Evolutionary conservation across 805 yeast species (phyloP).

Genomic region (Wickerhamiella azyma): DNA sequence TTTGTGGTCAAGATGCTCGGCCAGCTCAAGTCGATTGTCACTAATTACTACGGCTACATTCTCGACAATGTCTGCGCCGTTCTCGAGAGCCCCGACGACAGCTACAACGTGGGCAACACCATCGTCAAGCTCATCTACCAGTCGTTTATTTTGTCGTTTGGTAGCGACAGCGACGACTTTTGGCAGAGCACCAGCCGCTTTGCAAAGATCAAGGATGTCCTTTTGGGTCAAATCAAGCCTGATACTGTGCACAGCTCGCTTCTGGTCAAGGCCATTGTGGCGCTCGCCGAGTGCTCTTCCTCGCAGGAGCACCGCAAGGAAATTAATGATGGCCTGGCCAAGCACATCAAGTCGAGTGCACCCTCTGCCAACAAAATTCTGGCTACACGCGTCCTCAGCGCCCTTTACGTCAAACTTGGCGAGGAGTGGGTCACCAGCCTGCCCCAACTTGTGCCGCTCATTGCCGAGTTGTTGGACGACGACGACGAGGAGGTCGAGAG

Average conservation of each 20-base stretch:
- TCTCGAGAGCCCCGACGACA: constrained; percentile 17
- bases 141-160: constrained; percentile 68
- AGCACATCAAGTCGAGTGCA: constrained; percentile 49
- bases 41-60: constrained; percentile 75
- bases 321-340: constrained; percentile 48
- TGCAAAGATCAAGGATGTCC: constrained; percentile 48
- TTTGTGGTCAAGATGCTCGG: constrained; percentile 79
- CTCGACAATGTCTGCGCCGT: constrained; percentile 48
- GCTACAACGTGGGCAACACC: constrained; percentile 30
- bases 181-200: constrained; percentile 86
- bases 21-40: constrained; percentile 70
- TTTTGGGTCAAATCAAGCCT: constrained; percentile 46
- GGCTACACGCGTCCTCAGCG: constrained; percentile 68
- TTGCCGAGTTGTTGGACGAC: constrained; percentile 90
- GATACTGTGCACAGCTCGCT: constrained; percentile 62
- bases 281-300: constrained; percentile 52
- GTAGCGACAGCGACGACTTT: constrained; percentile 82
- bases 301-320: constrained; percentile 53
- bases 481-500: constrained; percentile 87
- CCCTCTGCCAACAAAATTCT: constrained; percentile 54
- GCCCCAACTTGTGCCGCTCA: constrained; percentile 89
- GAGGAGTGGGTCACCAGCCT: constrained; percentile 84
- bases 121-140: constrained; percentile 61
- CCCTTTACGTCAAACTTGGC: constrained; percentile 79
- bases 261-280: constrained; percentile 64